phyloP scores from a whole-genome alignment of 306 rosid species.

The Quillaja saponaria region DNA sequence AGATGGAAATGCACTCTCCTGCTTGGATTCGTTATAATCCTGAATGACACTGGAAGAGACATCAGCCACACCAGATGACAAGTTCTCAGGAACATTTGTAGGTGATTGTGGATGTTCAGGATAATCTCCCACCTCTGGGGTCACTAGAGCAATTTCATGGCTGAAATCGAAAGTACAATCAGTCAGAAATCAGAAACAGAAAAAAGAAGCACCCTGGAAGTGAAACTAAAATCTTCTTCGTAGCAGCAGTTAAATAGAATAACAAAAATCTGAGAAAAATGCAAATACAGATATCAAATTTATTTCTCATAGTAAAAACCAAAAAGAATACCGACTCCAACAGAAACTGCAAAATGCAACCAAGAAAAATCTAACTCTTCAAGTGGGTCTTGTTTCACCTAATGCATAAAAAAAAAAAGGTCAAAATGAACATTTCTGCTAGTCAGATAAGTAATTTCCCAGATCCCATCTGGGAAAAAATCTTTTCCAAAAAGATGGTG shows the following conservation, averaged over 20 bases:
- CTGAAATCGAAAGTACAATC: conserved; percentile 30
- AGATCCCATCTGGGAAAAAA: neutral
- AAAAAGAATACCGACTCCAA: neutral
- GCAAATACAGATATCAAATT: conserved; percentile 6
- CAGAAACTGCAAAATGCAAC: neutral
- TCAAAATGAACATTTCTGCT: neutral
- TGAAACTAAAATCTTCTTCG: conserved; percentile 22
- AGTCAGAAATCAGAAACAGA: conserved; percentile 22
- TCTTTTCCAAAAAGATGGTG: conserved; percentile 1
- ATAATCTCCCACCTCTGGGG: conserved; percentile 63
- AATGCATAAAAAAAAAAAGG: neutral
- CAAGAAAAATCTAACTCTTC: neutral
- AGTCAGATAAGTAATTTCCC: conserved; percentile 4
- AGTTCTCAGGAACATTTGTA: conserved; percentile 45
- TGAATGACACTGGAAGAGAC: conserved; percentile 63
- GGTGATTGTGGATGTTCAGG: conserved; percentile 70
- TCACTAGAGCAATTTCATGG: conserved; percentile 55
- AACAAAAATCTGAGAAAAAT: conserved; percentile 23
- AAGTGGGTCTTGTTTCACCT: neutral
- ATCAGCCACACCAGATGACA: conserved; percentile 65
- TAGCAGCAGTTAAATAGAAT: conserved; percentile 1
- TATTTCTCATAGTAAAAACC: conserved; percentile 14
- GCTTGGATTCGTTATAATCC: conserved; percentile 67
- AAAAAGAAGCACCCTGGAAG: neutral
- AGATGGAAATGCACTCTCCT: conserved; percentile 60